A percentile compares a stretch with the other conserved stretches of the same genome.
Conservation (phyloP, 2,329 filamentous ascomycete species). For the Orbilia ellipsospora region DNA sequence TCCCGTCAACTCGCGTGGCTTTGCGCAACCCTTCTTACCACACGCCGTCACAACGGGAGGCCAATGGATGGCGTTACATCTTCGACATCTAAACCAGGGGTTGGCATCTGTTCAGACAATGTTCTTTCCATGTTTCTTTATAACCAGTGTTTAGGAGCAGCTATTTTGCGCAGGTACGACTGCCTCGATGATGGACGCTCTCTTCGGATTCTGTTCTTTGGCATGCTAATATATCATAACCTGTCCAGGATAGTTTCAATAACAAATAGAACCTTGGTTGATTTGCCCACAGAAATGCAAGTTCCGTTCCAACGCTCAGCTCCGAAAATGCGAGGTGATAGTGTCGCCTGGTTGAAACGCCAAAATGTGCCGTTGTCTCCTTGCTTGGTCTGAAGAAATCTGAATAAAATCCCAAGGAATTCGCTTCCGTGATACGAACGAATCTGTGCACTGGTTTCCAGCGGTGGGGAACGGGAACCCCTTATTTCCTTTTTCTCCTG, state of each 20-base stretch:
- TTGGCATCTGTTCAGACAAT: constrained; percentile 8
- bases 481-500: constrained; percentile 29
- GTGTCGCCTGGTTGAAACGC: constrained; percentile 41
- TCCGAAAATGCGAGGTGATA: constrained; percentile 39
- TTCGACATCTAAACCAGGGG: constrained; percentile 27
- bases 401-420: constrained; percentile 12
- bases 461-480: constrained; percentile 20
- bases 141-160: neutral
- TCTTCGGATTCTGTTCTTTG: neutral
- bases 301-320: constrained; percentile 30
- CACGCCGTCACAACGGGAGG: constrained; percentile 35
- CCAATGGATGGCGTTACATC: constrained; percentile 44
- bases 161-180: constrained; percentile 1
- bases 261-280: neutral
- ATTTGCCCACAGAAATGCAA: constrained; percentile 14
- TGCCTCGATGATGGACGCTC: neutral
- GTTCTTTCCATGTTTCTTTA: neutral
- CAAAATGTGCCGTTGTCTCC: constrained; percentile 38
- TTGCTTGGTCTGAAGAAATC: constrained; percentile 30
- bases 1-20: constrained; percentile 29
- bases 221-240: constrained; percentile 1
- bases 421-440: constrained; percentile 10
- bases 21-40: constrained; percentile 39
- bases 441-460: constrained; percentile 35
- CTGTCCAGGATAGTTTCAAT: too few species aligned